These are phyloP conservation scores for Lachnellula occidentalis DNA, from an alignment of 2,329 filamentous ascomycete species.

Conservation along the genomic window DNA sequence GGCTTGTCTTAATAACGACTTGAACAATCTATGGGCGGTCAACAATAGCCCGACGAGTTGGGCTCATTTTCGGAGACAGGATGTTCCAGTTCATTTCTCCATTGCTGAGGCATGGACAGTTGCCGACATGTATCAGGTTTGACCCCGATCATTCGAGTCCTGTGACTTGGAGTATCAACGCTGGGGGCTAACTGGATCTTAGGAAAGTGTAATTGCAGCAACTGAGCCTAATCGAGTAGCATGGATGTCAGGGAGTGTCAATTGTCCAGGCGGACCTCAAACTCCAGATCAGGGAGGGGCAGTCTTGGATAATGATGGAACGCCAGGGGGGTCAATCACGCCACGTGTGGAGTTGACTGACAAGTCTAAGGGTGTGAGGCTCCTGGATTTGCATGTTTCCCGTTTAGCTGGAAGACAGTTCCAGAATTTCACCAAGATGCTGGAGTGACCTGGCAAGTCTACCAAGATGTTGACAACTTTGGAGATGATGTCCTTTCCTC, in stretches of 20 bases:
- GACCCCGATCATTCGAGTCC: not conserved
- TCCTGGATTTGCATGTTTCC: slow-evolving; percentile 38
- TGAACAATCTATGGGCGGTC: slow-evolving; percentile 47
- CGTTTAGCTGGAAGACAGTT: slow-evolving; percentile 42
- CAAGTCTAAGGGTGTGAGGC: slow-evolving; percentile 3
- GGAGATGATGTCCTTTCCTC: slow-evolving; percentile 41
- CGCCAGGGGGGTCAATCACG: slow-evolving; percentile 27
- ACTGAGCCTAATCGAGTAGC: slow-evolving; percentile 40
- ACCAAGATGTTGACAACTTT: slow-evolving; percentile 40
- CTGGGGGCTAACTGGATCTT: not conserved
- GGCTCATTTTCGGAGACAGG: slow-evolving; percentile 43
- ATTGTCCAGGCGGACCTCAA: slow-evolving; percentile 38
- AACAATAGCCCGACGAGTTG: slow-evolving; percentile 48
- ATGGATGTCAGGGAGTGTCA: slow-evolving; percentile 38
- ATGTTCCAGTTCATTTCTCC: slow-evolving; percentile 47
- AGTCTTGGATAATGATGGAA: slow-evolving; percentile 40
- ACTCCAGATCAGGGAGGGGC: slow-evolving; percentile 34
- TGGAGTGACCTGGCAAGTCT: slow-evolving; percentile 41
- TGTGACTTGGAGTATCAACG: not conserved
- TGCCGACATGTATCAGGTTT: slow-evolving; percentile 48
- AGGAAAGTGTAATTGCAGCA: slow-evolving; percentile 39
- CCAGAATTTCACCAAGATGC: slow-evolving; percentile 39
- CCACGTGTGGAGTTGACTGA: not conserved
- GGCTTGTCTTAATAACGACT: slow-evolving; percentile 41
- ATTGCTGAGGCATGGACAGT: slow-evolving; percentile 48